Base-by-base conservation (phyloP, 208 protist genomes). In the Leishmania arabica region DNA sequence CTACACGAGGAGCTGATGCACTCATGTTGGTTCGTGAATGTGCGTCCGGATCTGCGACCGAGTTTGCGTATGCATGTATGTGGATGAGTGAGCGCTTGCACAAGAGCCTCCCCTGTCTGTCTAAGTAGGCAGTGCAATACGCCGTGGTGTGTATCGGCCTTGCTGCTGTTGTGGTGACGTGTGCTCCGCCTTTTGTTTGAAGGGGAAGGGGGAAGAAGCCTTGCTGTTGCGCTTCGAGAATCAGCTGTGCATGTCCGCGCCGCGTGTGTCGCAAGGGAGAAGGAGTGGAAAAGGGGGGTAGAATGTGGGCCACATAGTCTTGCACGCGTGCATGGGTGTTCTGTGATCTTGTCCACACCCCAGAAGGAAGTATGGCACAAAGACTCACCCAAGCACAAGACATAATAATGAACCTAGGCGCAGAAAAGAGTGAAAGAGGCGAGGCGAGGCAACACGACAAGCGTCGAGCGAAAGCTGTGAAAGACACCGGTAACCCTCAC, bases 1-100 rank as follows among this genome's bases (percentile, higher is more conserved):
- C 92, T 0, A 95, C 84, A 69, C 92, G 92, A 66, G 90, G 34
- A 65, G 78, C 65, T 9, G 72, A 80, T 11, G 49, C 13, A 27
- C 70, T 77, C 70, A 84, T 79, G 51, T 45, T 76, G 49, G 11
- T 2, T n/a, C 72, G 6, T 56, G 24, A 56, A 31, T 3, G 51
- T 45, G 34, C 21, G 31, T 49, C 3, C 27, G 17, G 7, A 24
- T 64, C n/a, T 47, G 51, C 47, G 34, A 0, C 31, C 70, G 9
- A 56, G 47, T 15, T 53, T 58, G 2, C 3, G 15, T 49, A 2
- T 40, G 45, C n/a, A 7, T 54, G 45, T 51, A 56, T 51, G 47
- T 40, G 5, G 0, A 47, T 56, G 27, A 13, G 6, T 73, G 24
- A 6, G 64, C 31, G 31, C 1, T 1, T 70, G 31, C 5, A 21